Evolutionary conservation across 129 eudicot genomes (phyloP).

Genomic region (Flaveria linearis): DNA sequence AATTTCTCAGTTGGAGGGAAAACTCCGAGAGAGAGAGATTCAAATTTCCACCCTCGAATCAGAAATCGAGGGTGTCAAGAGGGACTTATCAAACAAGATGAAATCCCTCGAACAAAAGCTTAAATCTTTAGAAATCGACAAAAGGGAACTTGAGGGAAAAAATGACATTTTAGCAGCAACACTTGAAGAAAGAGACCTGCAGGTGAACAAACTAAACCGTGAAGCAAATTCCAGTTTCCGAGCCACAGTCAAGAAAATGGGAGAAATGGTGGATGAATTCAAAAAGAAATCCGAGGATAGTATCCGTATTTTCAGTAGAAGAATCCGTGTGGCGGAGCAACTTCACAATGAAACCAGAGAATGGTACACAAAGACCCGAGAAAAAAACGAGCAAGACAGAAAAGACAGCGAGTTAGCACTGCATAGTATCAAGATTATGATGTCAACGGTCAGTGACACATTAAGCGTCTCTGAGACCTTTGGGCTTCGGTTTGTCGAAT

Average conservation of each 20-base stretch:
- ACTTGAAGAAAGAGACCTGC: conserved; percentile 37
- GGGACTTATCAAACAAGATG: conserved; percentile 44
- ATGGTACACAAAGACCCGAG: conserved; percentile 50
- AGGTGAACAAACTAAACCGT: conserved; percentile 35
- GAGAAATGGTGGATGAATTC: conserved; percentile 66
- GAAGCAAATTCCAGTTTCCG: conserved; percentile 40
- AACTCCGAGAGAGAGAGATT: conserved; percentile 34
- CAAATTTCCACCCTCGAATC: conserved; percentile 31
- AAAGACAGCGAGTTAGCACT: conserved; percentile 38
- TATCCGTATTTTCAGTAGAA: conserved; percentile 55
- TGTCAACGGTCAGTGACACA: conserved; percentile 43
- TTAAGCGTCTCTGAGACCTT: conserved; percentile 43
- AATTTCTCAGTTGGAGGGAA: conserved; percentile 31
- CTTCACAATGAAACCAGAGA: conserved; percentile 68
- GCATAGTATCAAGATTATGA: conserved; percentile 40
- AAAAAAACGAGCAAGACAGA: conserved; percentile 47
- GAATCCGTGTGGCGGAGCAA: conserved; percentile 86
- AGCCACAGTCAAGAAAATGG: conserved; percentile 57
- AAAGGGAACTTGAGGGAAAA: conserved; percentile 34
- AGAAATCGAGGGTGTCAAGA: conserved; percentile 41
- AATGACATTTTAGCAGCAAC: conserved; percentile 35
- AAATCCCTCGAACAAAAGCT: conserved; percentile 32
- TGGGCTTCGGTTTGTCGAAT: conserved; percentile 45
- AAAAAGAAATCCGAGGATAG: conserved; percentile 66
- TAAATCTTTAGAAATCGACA: conserved; percentile 39